Evolutionary conservation across 2,329 filamentous ascomycete species (phyloP).

Genomic region (Penicillium crustosum): DNA sequence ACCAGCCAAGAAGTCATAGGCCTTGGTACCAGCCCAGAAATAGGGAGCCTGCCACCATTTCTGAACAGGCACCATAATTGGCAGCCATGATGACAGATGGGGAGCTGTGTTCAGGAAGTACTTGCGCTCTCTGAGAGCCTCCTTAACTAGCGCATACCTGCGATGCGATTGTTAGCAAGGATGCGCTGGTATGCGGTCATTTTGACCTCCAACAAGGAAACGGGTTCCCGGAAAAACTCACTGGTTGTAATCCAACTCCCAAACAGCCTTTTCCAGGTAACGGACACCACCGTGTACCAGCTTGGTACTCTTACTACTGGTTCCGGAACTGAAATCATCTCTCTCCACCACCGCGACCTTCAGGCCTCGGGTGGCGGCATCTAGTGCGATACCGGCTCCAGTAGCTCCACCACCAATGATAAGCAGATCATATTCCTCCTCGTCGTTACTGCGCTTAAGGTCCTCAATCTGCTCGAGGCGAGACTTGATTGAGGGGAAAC

Average conservation of each 20-base stretch:
- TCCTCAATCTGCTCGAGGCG: slow-evolving; percentile 54
- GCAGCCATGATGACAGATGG: slow-evolving; percentile 76
- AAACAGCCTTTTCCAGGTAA: slow-evolving; percentile 83
- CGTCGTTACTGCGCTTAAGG: slow-evolving; percentile 45
- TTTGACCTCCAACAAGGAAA: not conserved
- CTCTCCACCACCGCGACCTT: slow-evolving; percentile 79
- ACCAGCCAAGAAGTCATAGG: slow-evolving; percentile 81
- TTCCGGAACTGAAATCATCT: slow-evolving; percentile 79
- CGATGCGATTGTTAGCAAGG: slow-evolving; percentile 8
- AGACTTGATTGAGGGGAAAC: slow-evolving; percentile 53
- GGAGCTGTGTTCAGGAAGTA: slow-evolving; percentile 82
- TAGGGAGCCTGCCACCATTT: slow-evolving; percentile 82
- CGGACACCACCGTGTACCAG: slow-evolving; percentile 81
- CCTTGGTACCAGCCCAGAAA: slow-evolving; percentile 70
- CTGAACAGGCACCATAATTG: slow-evolving; percentile 79
- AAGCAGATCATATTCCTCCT: slow-evolving; percentile 70
- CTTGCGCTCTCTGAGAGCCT: slow-evolving; percentile 77
- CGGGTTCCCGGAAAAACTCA: slow-evolving; percentile 36
- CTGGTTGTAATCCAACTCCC: slow-evolving; percentile 82
- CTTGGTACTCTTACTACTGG: slow-evolving; percentile 85
- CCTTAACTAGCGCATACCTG: slow-evolving; percentile 69
- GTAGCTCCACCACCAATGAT: slow-evolving; percentile 79
- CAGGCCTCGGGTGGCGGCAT: slow-evolving; percentile 74
- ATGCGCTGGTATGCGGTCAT: not conserved
- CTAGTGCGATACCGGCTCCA: slow-evolving; percentile 75